Evolutionary conservation across 2,329 filamentous ascomycete genomes (phyloP), one percentile per base, ranked within the genome.

Genomic region (Parascedosporium putredinis): DNA sequence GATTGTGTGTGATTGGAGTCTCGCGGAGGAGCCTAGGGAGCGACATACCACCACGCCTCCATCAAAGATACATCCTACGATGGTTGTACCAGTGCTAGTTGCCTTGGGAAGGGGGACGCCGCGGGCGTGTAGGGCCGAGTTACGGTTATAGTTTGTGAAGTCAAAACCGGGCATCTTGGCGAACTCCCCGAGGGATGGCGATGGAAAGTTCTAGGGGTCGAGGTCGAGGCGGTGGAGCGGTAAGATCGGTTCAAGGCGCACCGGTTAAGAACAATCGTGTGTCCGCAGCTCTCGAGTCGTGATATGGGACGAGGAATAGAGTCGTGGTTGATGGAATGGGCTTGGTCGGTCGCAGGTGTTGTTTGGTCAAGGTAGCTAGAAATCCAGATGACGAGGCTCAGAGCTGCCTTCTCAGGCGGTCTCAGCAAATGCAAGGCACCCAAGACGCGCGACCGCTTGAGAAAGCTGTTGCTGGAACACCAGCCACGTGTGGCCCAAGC

Each of bases 61-160:
- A 70, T 97, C 86, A 63, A 83, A 98, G 69, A 97, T 85, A 65
- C 91, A 97, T 61, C 93, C 93, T 47, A 98, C 93, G 70, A 98
- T 98, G 56, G 93, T 98, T 53, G 93, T 98, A 74, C 93, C 93
- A 54, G 93, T 98, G 72, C 90, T 96, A 54, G 93, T 98, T 55
- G 93, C 93, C 74, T 96, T 97, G 61, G 94, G 93, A 53, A 97
- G 76, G 54, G 93, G 93, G 48, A 97, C 85, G 59, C 94, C 94
- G 70, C 85, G 83, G 61, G 91, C 88, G 68, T 97, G 91, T 59
- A 98, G 82, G 56, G 91, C 91, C 67, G 86, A 82, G 81, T 98
- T 98, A 76, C 93, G 88, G 80, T 95, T 95, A 81, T 97, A 93
- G 79, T 98, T 98, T 69, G 89, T 94, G 79, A 98, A 98, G 75